These are phyloP conservation scores for Emmonsiellopsis sp. DNA, from an alignment of 2,329 filamentous ascomycete genomes.

Conservation along the genomic window DNA sequence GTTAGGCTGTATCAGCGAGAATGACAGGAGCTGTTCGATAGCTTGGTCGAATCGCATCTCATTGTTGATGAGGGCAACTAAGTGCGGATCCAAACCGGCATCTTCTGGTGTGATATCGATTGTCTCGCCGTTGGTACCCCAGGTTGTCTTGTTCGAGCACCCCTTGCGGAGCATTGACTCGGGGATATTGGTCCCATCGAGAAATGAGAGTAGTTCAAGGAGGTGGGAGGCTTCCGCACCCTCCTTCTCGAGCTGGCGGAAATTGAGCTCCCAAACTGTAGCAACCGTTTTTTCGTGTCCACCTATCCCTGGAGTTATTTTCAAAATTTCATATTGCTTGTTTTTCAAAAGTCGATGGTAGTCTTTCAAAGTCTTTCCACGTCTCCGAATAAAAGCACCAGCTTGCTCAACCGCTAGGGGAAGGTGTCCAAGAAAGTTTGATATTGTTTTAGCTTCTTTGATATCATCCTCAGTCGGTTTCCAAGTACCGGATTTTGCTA, in stretches of 20 bases:
- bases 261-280: constrained; percentile 12
- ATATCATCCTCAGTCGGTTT: constrained; percentile 6
- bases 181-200: constrained; percentile 7
- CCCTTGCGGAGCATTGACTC: constrained; percentile 9
- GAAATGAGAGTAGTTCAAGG: constrained; percentile 11
- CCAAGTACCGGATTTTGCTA: constrained; percentile 7
- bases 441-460: constrained; percentile 7
- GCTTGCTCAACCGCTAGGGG: constrained; percentile 13
- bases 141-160: constrained; percentile 6
- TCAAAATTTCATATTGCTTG: constrained; percentile 6
- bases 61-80: constrained; percentile 7
- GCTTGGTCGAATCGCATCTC: constrained; percentile 10
- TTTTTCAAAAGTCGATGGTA: constrained; percentile 9
- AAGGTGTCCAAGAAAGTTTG: constrained; percentile 8
- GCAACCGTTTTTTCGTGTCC: constrained; percentile 9
- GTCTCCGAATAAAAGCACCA: constrained; percentile 11
- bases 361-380: constrained; percentile 8
- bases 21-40: constrained; percentile 10
- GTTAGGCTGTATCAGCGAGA: constrained; percentile 11
- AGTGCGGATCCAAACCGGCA: constrained; percentile 7
- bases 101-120: constrained; percentile 4
- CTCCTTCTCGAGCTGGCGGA: constrained; percentile 9
- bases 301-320: constrained; percentile 2
- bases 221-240: constrained; percentile 5
- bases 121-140: constrained; percentile 9